These are phyloP conservation scores for Hypoxylon sp. DNA, from an alignment of 2,329 filamentous ascomycete genomes.

Conservation along the genomic window DNA sequence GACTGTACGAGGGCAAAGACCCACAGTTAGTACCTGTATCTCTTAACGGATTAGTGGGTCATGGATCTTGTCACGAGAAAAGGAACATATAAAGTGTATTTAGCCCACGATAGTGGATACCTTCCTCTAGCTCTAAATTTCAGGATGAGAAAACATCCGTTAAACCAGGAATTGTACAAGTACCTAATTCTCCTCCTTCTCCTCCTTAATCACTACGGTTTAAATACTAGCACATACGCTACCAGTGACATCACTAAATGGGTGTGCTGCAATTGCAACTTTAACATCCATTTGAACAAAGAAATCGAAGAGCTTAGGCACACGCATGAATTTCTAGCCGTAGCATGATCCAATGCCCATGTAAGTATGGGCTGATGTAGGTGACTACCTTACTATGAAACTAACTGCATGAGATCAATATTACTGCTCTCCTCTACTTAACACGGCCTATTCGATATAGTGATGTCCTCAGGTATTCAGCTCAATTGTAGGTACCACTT, in stretches of 20 bases:
- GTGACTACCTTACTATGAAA: no score
- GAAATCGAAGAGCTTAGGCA: slow-evolving; percentile 3
- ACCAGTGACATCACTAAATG: neutral
- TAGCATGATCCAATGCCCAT: slow-evolving; percentile 23
- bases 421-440: slow-evolving; percentile 10
- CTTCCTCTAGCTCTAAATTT: neutral
- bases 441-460: slow-evolving; percentile 26
- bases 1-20: slow-evolving; percentile 16
- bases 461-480: slow-evolving; percentile 21
- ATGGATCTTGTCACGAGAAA: slow-evolving; percentile 8
- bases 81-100: slow-evolving; percentile 18
- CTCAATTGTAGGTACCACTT: neutral
- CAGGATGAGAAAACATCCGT: neutral
- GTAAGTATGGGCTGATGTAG: slow-evolving; percentile 34
- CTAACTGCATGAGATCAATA: slow-evolving; percentile 34
- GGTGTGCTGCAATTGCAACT: neutral
- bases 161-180: neutral
- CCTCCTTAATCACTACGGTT: neutral
- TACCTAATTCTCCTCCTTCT: no score
- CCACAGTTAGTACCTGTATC: slow-evolving; percentile 21
- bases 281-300: slow-evolving; percentile 6
- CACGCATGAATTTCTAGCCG: slow-evolving; percentile 32
- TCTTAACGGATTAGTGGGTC: slow-evolving; percentile 1
- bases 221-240: neutral
- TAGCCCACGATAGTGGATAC: slow-evolving; percentile 16